A percentile compares a stretch with the other conserved stretches of the same genome.
Conservation (phyloP, 2,329 filamentous ascomycete genomes). For the Knufia petricola region DNA sequence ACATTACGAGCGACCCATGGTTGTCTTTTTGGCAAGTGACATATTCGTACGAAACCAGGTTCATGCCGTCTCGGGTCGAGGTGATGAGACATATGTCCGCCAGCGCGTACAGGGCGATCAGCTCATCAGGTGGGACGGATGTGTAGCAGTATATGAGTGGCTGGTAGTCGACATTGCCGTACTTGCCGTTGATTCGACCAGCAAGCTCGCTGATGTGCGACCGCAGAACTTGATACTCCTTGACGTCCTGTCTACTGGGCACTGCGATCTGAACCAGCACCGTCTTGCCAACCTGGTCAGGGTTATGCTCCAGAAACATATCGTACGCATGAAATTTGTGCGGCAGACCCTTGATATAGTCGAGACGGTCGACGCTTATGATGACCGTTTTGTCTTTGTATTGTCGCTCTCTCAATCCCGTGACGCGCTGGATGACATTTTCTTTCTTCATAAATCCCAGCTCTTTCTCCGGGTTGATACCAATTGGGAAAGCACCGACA, state of each 20-base stretch:
- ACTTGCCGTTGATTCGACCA: conserved; percentile 92
- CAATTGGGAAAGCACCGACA: conserved; percentile 92
- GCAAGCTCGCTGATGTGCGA: conserved; percentile 95
- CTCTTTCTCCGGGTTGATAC: conserved; percentile 96
- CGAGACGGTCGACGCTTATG: conserved; percentile 88
- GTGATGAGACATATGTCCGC: conserved; percentile 88
- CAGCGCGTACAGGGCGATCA: conserved; percentile 85
- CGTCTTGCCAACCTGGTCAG: conserved; percentile 96
- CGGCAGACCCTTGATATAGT: conserved; percentile 98
- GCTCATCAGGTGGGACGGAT: conserved; percentile 86
- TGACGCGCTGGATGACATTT: conserved; percentile 79
- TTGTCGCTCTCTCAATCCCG: conserved; percentile 64
- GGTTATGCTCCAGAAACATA: conserved; percentile 92
- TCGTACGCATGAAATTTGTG: conserved; percentile 96
- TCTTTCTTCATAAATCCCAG: conserved; percentile 76
- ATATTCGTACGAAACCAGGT: conserved; percentile 95
- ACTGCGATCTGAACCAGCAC: conserved; percentile 94
- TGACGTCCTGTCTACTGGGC: conserved; percentile 87
- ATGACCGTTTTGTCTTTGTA: conserved; percentile 95
- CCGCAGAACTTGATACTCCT: conserved; percentile 93
- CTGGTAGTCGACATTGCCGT: conserved; percentile 94
- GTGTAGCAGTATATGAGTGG: conserved; percentile 98
- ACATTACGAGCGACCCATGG: conserved; percentile 88
- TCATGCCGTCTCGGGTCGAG: conserved; percentile 97
- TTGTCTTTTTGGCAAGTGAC: conserved; percentile 86